A percentile compares a stretch with the other conserved stretches of the same genome.
These are phyloP conservation scores for Penicillium sp. DNA, from an alignment of 2,329 filamentous ascomycete species.

Conservation along the genomic window DNA sequence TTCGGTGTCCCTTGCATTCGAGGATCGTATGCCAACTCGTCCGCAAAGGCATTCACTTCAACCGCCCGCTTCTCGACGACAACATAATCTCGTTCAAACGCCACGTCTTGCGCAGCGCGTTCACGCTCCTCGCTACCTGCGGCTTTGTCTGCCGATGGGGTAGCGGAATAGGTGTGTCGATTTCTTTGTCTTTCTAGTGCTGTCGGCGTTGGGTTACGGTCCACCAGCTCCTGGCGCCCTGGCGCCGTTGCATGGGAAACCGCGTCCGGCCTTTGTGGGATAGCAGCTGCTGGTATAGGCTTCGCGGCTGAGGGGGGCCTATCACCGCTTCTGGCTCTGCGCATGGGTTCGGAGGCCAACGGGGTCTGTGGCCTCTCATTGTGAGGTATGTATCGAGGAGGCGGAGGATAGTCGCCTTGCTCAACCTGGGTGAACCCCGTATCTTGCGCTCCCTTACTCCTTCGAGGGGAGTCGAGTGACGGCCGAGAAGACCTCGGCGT, in stretches of 20 bases:
- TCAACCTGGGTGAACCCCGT: conserved; percentile 30
- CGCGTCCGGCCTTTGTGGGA: conserved; percentile 38
- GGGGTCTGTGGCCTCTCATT: conserved; percentile 36
- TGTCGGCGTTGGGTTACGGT: conserved; percentile 40
- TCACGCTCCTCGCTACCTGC: conserved; percentile 56
- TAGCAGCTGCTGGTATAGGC: conserved; percentile 30
- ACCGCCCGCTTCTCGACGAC: conserved; percentile 93
- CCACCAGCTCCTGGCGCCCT: conserved; percentile 44
- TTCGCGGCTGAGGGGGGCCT: conserved; percentile 32
- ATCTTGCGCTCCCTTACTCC: conserved; percentile 29
- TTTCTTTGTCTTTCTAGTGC: conserved; percentile 68
- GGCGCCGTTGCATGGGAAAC: conserved; percentile 47
- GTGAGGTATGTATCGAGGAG: conserved; percentile 46
- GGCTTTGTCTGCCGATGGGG: conserved; percentile 49
- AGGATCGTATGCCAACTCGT: conserved; percentile 87
- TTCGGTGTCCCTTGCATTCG: conserved; percentile 60
- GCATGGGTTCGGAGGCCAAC: conserved; percentile 36
- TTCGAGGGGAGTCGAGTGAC: conserved; percentile 20
- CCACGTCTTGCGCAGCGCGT: conserved; percentile 80
- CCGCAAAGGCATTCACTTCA: conserved; percentile 95
- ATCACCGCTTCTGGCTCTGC: conserved; percentile 40
- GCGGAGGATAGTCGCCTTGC: conserved; percentile 23
- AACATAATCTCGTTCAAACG: conserved; percentile 92
- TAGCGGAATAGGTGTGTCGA: conserved; percentile 51
- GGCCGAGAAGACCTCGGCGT: conserved; percentile 25